Conservation (phyloP, 202 grass and related monocot genomes). For the Bolboschoenoplectus hybrid region DNA sequence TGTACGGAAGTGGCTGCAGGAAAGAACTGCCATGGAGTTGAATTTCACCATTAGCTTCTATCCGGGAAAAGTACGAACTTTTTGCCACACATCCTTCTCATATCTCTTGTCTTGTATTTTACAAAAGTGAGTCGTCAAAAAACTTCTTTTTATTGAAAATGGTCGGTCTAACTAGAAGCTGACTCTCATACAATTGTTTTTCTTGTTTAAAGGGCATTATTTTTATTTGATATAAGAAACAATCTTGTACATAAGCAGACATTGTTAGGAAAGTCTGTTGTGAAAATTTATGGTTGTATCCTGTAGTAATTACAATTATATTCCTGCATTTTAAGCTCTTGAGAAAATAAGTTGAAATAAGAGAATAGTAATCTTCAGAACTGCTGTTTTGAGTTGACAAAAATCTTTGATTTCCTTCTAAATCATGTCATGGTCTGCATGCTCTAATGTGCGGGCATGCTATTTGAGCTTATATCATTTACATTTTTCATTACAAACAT, state of each 20-base stretch:
- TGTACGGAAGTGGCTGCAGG: conserved; percentile 70
- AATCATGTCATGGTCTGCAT: too few species aligned
- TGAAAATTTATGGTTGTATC: background rate
- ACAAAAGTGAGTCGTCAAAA: background rate
- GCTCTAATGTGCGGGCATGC: too few species aligned
- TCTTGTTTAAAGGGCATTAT: background rate
- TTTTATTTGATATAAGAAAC: background rate
- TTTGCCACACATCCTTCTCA: conserved; percentile 12
- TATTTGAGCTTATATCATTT: too few species aligned
- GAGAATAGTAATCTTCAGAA: background rate
- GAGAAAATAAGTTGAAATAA: background rate
- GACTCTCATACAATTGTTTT: background rate
- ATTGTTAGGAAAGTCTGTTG: background rate
- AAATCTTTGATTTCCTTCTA: too few species aligned
- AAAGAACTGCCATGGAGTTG: conserved; percentile 57
- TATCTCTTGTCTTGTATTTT: background rate
- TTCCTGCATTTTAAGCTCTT: background rate
- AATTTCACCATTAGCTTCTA: conserved; percentile 82
- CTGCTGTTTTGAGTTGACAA: too few species aligned
- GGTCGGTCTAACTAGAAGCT: background rate
- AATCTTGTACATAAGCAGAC: background rate
- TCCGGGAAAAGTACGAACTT: conserved; percentile 69
- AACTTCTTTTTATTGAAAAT: background rate
- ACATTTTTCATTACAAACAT: too few species aligned
- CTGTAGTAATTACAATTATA: background rate